A percentile compares a stretch with the other conserved stretches of the same genome.
Conservation (phyloP, 345 rosid genomes). For the Erodium maritimum region DNA sequence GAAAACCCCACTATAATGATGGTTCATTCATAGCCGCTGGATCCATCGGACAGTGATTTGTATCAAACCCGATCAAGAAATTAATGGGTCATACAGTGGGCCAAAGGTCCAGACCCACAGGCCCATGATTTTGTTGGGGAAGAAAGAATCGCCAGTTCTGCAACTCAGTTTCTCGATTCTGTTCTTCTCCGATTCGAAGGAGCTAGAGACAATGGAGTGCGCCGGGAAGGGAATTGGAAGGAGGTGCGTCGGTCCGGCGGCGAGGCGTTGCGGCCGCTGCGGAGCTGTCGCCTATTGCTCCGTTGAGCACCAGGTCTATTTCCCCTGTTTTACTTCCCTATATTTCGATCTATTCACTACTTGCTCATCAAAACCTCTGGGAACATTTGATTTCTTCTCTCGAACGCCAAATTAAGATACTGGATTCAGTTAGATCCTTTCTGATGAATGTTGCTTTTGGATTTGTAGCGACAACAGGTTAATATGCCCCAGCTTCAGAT, state of each 20-base stretch:
- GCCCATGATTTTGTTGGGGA: not conserved
- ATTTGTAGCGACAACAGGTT: no score
- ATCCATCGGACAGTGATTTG: no score
- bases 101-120: no score
- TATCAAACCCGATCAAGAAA: no score
- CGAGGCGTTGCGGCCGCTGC: conserved; percentile 57
- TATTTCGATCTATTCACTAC: no score
- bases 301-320: conserved; percentile 57
- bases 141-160: not conserved
- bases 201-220: conserved; percentile 46
- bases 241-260: conserved; percentile 54
- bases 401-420: not conserved
- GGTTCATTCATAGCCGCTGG: not conserved
- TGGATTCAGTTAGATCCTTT: no score
- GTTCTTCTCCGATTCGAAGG: not conserved
- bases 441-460: no score
- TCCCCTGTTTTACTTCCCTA: not conserved
- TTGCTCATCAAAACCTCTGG: not conserved
- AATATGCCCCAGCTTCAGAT: no score
- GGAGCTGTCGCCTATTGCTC: conserved; percentile 86
- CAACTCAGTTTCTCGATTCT: no score
- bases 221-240: conserved; percentile 53
- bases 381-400: not conserved
- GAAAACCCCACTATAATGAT: not conserved
- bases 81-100: no score